Base-by-base conservation (phyloP, 2,329 filamentous ascomycete genomes). In the Arthrinium phaeospermum region DNA sequence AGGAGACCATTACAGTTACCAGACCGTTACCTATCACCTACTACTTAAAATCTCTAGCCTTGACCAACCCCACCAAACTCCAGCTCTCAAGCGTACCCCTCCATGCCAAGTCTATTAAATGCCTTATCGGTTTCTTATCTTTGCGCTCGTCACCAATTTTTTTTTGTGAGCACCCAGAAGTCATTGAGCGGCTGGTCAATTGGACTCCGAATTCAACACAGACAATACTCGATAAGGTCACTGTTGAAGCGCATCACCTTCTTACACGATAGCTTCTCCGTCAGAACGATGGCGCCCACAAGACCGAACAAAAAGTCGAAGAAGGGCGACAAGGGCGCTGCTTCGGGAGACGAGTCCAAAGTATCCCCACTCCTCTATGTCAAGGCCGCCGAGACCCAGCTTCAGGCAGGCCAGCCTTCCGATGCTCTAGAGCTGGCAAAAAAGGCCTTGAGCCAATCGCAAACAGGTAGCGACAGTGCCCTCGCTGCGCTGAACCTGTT, bases 401-500 rank as follows among this genome's bases (percentile, higher is more conserved):
- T 81, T 6, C 77, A 80, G 64, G 79, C 77, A 49, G 80, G 79
- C 73, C 79, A 80, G 70, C 74, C 78, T 14, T 74, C 77, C 49
- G 79, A 79, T 61, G 79, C 79, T 19, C 73, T 76, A 12, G 76
- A 76, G 41, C 75, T 81, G 34, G 77, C 78, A 7, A 75, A 78
- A 71, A 79, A 78, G 70, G 79, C 80, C 16, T 75, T 80, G n/a
- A 78, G 78, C 16, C 73, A 75, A 3, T 78, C 77, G 2, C 51
- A 75, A 1, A 73, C 75, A 4, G 76, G 75, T 30, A 83, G 82
- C 51, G 86, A 87, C 75, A 86, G 87, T 70, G 87, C 89, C 67
- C 85, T 94, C 22, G 87, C 91, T 14, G 92, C 93, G 0, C 84
- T 95, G 69, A 94, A 92, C 76, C 85, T 97, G 46, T 87, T 96